Evolutionary conservation across 345 rosid genomes (phyloP).

Genomic region (Iberis pinnata): DNA sequence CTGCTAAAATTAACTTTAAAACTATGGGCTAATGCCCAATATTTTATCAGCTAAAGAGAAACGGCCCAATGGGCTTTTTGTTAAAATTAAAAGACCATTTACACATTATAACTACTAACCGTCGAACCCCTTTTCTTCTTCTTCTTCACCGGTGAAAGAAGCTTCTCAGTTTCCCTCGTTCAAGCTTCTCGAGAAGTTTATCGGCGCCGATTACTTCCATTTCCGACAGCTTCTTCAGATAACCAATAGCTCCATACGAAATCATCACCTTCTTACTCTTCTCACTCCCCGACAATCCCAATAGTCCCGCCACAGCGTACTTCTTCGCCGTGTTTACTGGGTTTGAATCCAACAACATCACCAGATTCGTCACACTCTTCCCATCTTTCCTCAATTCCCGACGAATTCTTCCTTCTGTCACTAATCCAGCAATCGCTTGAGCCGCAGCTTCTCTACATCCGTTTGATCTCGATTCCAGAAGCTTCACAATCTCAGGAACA

Average conservation of each 20-base stretch:
- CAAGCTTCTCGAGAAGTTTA: constrained; percentile 71
- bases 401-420: constrained; percentile 46
- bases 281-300: constrained; percentile 58
- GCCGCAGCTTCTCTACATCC: constrained; percentile 66
- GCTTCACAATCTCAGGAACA: constrained; percentile 48
- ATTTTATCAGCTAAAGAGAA: too few species aligned
- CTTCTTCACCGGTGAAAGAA: constrained; percentile 39
- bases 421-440: constrained; percentile 67
- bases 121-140: not conserved
- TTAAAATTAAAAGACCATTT: not conserved
- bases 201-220: constrained; percentile 79
- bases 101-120: not conserved
- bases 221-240: constrained; percentile 80
- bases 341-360: constrained; percentile 72
- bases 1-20: too few species aligned
- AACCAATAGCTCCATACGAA: constrained; percentile 90
- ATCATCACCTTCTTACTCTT: constrained; percentile 86
- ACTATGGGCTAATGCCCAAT: too few species aligned
- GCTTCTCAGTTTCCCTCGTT: constrained; percentile 62
- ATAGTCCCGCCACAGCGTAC: constrained; percentile 64
- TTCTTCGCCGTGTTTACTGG: constrained; percentile 85
- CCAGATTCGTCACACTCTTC: constrained; percentile 69
- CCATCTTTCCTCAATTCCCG: constrained; percentile 58
- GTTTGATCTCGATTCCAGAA: constrained; percentile 75
- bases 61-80: not conserved